These are phyloP conservation scores for Cladosporium sp. DNA, from an alignment of 2,329 filamentous ascomycete genomes.

Conservation along the genomic window DNA sequence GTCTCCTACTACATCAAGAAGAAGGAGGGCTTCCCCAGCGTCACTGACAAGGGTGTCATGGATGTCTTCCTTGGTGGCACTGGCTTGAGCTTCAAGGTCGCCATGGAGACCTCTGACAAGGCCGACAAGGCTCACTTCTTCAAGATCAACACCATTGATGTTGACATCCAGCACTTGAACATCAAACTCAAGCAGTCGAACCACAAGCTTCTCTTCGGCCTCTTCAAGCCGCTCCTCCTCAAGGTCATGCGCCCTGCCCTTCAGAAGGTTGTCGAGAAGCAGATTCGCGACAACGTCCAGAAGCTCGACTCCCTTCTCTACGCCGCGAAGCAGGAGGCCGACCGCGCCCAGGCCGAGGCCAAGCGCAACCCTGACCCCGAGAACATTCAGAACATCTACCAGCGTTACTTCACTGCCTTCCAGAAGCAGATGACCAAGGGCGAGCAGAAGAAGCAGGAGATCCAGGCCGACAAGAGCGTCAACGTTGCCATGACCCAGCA, in stretches of 20 bases:
- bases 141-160: slow-evolving; percentile 76
- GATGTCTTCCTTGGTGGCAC: slow-evolving; percentile 85
- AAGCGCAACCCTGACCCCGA: slow-evolving; percentile 66
- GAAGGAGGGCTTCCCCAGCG: slow-evolving; percentile 87
- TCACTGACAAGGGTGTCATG: slow-evolving; percentile 84
- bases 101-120: slow-evolving; percentile 77
- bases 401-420: slow-evolving; percentile 74
- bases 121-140: slow-evolving; percentile 81
- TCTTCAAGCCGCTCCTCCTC: slow-evolving; percentile 86
- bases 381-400: slow-evolving; percentile 79
- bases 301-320: slow-evolving; percentile 73
- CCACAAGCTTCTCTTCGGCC: slow-evolving; percentile 84
- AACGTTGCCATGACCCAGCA: slow-evolving; percentile 84
- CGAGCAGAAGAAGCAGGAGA: slow-evolving; percentile 72
- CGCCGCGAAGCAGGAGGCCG: slow-evolving; percentile 79
- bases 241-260: slow-evolving; percentile 81
- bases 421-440: slow-evolving; percentile 73
- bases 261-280: slow-evolving; percentile 84
- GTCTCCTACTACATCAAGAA: slow-evolving; percentile 94
- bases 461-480: slow-evolving; percentile 66
- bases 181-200: slow-evolving; percentile 93
- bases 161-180: slow-evolving; percentile 41
- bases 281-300: slow-evolving; percentile 80
- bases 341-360: slow-evolving; percentile 68
- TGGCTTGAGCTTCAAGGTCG: slow-evolving; percentile 89